Evolutionary conservation across 108 stramenopile genomes (phyloP).

Genomic region (Phaeodactylum tricornutum): DNA sequence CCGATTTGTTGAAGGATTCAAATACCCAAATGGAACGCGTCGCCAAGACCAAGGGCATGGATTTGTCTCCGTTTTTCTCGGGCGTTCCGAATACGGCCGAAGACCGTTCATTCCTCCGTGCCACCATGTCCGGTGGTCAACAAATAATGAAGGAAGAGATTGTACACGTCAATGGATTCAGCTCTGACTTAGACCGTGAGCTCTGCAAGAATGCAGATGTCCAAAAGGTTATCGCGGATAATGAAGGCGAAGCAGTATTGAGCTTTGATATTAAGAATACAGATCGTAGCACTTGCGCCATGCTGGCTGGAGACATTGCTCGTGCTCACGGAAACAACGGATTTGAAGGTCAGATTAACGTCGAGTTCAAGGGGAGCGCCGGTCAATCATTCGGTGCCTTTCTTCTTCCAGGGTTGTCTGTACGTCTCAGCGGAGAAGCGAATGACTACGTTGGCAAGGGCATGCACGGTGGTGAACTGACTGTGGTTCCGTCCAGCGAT

Average conservation of each 20-base stretch:
- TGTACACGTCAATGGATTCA: conserved; percentile 75
- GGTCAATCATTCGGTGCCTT: conserved; percentile 94
- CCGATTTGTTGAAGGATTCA: conserved; percentile 75
- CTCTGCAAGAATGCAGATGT: conserved; percentile 50
- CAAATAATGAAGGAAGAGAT: conserved; percentile 45
- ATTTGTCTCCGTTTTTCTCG: conserved; percentile 61
- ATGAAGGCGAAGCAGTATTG: conserved; percentile 47
- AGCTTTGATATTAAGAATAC: conserved; percentile 75
- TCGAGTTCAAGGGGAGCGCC: conserved; percentile 87
- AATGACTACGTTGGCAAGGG: conserved; percentile 99
- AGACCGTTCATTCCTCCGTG: conserved; percentile 60
- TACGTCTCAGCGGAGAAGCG: conserved; percentile 88
- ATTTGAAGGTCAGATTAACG: conserved; percentile 77
- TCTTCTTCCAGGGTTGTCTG: conserved; percentile 71
- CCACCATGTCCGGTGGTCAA: conserved; percentile 50
- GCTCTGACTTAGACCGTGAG: conserved; percentile 78
- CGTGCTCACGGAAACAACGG: conserved; percentile 82
- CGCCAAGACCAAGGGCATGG: conserved; percentile 62
- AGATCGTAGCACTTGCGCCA: conserved; percentile 78
- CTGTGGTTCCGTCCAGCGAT: conserved; percentile 73
- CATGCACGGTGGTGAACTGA: conserved; percentile 89
- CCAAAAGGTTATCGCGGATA: conserved; percentile 61
- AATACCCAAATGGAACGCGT: conserved; percentile 47
- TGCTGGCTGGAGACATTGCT: conserved; percentile 87
- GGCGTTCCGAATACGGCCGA: conserved; percentile 55